Percentiles rank a stretch among this genome's conserved stretches.
These are phyloP conservation scores for Dictyostelium purpureum DNA, from an alignment of 78 protist genomes.

Conservation along the genomic window DNA sequence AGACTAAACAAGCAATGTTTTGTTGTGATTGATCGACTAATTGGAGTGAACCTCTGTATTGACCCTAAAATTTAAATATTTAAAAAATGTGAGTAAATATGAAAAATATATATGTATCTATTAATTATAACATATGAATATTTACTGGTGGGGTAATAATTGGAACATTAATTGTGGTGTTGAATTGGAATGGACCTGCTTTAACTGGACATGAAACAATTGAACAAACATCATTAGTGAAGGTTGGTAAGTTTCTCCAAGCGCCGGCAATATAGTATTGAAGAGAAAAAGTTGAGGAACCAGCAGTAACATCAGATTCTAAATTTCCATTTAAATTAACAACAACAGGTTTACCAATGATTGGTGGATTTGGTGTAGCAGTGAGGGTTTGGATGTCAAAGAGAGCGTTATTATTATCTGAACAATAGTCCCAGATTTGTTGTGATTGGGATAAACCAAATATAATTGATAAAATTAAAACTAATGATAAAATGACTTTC, in stretches of 20 bases:
- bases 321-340: conserved; percentile 30
- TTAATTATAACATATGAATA: neutral
- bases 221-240: conserved; percentile 19
- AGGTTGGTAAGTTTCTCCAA: conserved; percentile 48
- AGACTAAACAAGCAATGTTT: conserved; percentile 48
- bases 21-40: conserved; percentile 17
- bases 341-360: conserved; percentile 11
- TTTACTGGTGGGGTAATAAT: conserved; percentile 36
- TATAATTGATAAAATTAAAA: too few species aligned
- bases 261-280: conserved; percentile 29
- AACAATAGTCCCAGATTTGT: conserved; percentile 43
- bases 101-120: too few species aligned
- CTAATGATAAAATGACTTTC: too few species aligned
- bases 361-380: conserved; percentile 64
- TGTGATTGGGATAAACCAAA: too few species aligned
- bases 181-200: conserved; percentile 44
- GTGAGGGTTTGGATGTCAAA: conserved; percentile 16
- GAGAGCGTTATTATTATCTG: neutral
- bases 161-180: conserved; percentile 15
- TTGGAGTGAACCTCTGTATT: conserved; percentile 33
- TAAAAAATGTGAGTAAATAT: too few species aligned
- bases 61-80: conserved; percentile 2
- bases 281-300: neutral
- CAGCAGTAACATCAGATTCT: conserved; percentile 8
- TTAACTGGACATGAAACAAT: conserved; percentile 38